Evolutionary conservation across 208 protist genomes (phyloP).

Genomic region (Vickermania spadyakhi): DNA sequence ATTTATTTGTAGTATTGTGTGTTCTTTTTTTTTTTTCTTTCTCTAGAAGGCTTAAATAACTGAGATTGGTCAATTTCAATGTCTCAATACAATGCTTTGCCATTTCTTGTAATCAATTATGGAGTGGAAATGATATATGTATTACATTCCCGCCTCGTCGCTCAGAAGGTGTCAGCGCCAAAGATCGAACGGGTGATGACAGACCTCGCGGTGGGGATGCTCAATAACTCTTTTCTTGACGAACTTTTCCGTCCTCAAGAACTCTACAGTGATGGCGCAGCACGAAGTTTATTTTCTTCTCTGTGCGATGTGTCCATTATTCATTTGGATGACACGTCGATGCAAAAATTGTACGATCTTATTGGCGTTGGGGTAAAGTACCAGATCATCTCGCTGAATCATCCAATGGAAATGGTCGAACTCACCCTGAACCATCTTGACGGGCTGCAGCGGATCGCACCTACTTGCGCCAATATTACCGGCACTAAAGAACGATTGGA

Average conservation of each 20-base stretch:
- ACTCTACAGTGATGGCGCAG: slow-evolving; percentile 48
- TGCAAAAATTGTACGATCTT: slow-evolving; percentile 91
- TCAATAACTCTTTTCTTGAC: slow-evolving; percentile 55
- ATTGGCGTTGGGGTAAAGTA: slow-evolving; percentile 92
- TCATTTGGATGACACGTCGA: slow-evolving; percentile 67
- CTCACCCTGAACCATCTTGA: slow-evolving; percentile 87
- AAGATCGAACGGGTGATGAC: slow-evolving; percentile 41
- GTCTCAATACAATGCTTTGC: slow-evolving; percentile 29
- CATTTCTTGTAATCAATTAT: slow-evolving; percentile 87
- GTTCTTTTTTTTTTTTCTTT: too few relatives aligned
- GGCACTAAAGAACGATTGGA: slow-evolving; percentile 17
- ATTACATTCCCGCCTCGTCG: slow-evolving; percentile 74
- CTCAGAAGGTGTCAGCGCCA: slow-evolving; percentile 57
- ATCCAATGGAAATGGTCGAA: slow-evolving; percentile 80
- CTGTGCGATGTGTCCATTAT: slow-evolving; percentile 83
- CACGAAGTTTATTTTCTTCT: slow-evolving; percentile 66
- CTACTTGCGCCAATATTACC: slow-evolving; percentile 10
- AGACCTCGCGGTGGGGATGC: slow-evolving; percentile 74
- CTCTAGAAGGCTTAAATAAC: too few relatives aligned
- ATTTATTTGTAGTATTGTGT: too few relatives aligned
- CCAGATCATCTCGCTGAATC: slow-evolving; percentile 57
- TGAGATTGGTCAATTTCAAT: too few relatives aligned
- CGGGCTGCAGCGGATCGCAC: slow-evolving; percentile 26
- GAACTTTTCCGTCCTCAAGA: slow-evolving; percentile 82
- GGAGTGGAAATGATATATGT: slow-evolving; percentile 93